Base-by-base conservation (phyloP, 805 yeast species). In the Torulaspora gathmanii region DNA sequence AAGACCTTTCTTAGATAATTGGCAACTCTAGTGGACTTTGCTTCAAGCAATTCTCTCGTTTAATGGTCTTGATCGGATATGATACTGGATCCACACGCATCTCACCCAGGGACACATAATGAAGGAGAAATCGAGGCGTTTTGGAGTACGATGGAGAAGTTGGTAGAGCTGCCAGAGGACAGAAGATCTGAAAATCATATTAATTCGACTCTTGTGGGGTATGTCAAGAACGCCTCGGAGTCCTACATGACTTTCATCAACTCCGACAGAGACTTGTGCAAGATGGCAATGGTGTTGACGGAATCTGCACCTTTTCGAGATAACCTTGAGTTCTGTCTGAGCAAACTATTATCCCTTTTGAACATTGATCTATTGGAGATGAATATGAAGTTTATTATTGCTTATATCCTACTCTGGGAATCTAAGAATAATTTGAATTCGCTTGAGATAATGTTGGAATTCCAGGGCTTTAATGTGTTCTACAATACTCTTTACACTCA, bases 391-490 rank as follows among this genome's bases (percentile, higher is more conserved):
- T 64, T 72, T 27, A 55, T 75, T 4, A 63, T 73, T 8, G 70
- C 75, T 25, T 72, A 73, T 37, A 58, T 74, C 12, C 53, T 77
- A 16, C 56, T 77, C 23, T 60, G 73, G 42, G 78, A 75, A 49
- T 69, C 75, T 12, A 70, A 74, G 45, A 55, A 59, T 29, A 70
- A 77, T 52, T 53, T 68, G 3, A 54, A 67, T 4, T 65, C 78
- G 1, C 54, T 78, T 33, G 73, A 70, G 33, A 62, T 71, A 30
- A 58, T 82, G 51, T 68, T 74, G 37, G 75, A 79, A 35, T 80
- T 68, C 51, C 74, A 74, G 36, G 84, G 83, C 0, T 74, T 78
- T 42, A 63, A 63, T 28, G 73, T 73, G 1, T 54, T 82, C 9
- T 65, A 75, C 49, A 62, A 61, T 33, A 64, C 69, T 5, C 52